Evolutionary conservation across 805 yeast species (phyloP), one percentile per base, ranked within the genome.

Genomic region (Candida dendrica): DNA sequence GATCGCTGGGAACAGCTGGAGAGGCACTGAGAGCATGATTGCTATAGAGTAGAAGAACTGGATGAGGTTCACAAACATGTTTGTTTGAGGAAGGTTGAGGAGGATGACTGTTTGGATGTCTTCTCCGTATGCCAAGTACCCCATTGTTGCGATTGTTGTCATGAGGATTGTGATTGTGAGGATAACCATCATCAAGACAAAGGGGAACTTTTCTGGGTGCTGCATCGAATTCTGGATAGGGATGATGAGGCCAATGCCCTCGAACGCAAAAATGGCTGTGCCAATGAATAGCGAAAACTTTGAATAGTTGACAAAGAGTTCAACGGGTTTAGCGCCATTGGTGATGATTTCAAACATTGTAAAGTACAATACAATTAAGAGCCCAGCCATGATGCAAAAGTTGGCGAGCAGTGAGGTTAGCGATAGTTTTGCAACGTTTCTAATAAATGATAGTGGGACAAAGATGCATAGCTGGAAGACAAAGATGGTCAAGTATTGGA

Each of bases 221-320:
- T 69, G 73, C 93, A 85, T 85, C 1, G 93, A 81, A 50, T 84
- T 86, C 53, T 84, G 88, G 41, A 85, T 81, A 0, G 95, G 95
- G 19, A 85, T 81, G 39, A 85, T 81, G 37, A 85, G 66, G 0
- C 95, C 93, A 43, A 85, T 84, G 1, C 95, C 95, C 63, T 85
- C 95, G 56, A 84, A 85, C n/a, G 93, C 88, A 66, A 85, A 85
- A 26, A 85, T 84, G 2, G 91, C 90, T 6, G 85, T 86, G 8
- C 95, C 95, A 39, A 84, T 79, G 54, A 84, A 84, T 38, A 85
- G 61, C 0, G 91, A 77, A 71, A 86, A 84, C 39, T 71, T 71
- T 4, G 71, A 66, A 26, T 65, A 46, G 58, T 84, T 84, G 62
- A 84, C 73, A 29, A 62, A 57, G 39, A 61, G 59, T 18, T 68